Conservation (phyloP, 805 yeast genomes). For the Candida andamanensis region DNA sequence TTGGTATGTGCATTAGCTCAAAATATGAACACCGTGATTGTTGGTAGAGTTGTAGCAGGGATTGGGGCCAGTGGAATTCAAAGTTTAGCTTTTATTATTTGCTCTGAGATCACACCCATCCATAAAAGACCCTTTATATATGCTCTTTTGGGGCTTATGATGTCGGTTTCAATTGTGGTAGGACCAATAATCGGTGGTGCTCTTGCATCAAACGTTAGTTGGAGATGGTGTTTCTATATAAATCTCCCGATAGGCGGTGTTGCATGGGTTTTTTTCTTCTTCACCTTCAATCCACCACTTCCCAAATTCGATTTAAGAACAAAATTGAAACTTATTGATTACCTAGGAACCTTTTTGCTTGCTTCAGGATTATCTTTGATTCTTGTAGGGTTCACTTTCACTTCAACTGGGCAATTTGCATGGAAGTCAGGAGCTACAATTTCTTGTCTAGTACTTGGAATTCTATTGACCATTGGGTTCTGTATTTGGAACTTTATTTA, state of each 20-base stretch:
- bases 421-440: slow-evolving; percentile 54
- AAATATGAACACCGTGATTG: slow-evolving; percentile 33
- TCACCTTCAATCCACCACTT: slow-evolving; percentile 43
- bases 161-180: slow-evolving; percentile 44
- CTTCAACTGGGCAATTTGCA: slow-evolving; percentile 37
- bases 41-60: slow-evolving; percentile 36
- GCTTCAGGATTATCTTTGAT: slow-evolving; percentile 40
- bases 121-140: slow-evolving; percentile 31
- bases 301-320: slow-evolving; percentile 31
- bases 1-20: slow-evolving; percentile 34
- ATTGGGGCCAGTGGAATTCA: slow-evolving; percentile 36
- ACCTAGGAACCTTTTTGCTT: slow-evolving; percentile 38
- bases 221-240: slow-evolving; percentile 75
- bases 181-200: slow-evolving; percentile 69
- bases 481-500: slow-evolving; percentile 37
- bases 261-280: slow-evolving; percentile 31
- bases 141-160: slow-evolving; percentile 34
- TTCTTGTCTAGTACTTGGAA: slow-evolving; percentile 43
- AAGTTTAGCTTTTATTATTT: slow-evolving; percentile 22
- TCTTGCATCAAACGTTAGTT: slow-evolving; percentile 48
- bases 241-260: slow-evolving; percentile 62
- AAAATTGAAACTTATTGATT: slow-evolving; percentile 43
- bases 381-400: slow-evolving; percentile 47
- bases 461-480: slow-evolving; percentile 26
- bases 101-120: slow-evolving; percentile 28